A percentile compares a stretch with the other conserved stretches of the same genome.
These are phyloP conservation scores for Bimuria novae-zelandiae DNA, from an alignment of 2,329 filamentous ascomycete species.

Conservation along the genomic window DNA sequence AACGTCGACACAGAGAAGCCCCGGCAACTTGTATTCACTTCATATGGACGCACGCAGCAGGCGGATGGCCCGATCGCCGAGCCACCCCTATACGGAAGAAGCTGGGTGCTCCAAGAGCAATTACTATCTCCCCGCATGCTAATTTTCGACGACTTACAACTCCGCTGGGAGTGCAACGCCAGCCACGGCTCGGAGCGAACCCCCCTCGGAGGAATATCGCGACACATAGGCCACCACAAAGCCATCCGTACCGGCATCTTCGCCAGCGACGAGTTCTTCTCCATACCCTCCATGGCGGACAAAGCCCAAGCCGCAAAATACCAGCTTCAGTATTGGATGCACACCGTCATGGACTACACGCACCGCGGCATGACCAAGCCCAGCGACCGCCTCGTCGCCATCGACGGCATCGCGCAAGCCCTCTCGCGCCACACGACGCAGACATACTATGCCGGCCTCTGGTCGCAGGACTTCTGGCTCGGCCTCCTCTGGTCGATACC, in stretches of 20 bases:
- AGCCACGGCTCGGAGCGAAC: conserved; percentile 22
- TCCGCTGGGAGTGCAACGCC: conserved; percentile 30
- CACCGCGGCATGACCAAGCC: conserved; percentile 26
- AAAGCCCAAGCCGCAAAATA: conserved; percentile 2
- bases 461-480: conserved; percentile 19
- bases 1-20: background rate
- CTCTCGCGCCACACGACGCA: conserved; percentile 16
- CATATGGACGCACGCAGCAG: conserved; percentile 16
- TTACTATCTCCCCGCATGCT: conserved; percentile 24
- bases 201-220: conserved; percentile 16
- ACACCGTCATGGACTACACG: conserved; percentile 26
- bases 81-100: conserved; percentile 24
- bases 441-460: conserved; percentile 22
- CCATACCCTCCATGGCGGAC: background rate
- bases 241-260: conserved; percentile 17
- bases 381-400: conserved; percentile 22
- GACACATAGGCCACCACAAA: conserved; percentile 20
- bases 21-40: conserved; percentile 13
- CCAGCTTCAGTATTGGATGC: conserved; percentile 21
- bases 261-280: conserved; percentile 18
- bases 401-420: conserved; percentile 24
- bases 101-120: conserved; percentile 34
- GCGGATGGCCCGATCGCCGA: conserved; percentile 11
- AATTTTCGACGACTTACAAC: conserved; percentile 21
- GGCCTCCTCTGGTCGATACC: conserved; percentile 24